These are phyloP conservation scores for Ocimum tenuiflorum DNA, from an alignment of 257 asterid genomes.

Conservation along the genomic window DNA sequence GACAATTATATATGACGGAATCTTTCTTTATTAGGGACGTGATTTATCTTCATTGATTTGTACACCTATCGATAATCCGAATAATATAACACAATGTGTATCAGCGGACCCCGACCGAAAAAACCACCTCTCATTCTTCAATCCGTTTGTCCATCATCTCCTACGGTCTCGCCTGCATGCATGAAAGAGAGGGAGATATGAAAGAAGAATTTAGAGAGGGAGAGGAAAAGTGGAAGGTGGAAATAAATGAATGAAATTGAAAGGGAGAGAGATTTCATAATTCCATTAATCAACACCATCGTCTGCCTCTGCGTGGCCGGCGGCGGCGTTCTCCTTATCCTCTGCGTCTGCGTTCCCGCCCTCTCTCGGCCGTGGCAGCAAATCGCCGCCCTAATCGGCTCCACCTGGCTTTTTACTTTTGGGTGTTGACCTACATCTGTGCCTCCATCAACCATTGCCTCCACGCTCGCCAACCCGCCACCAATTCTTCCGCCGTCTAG, in stretches of 20 bases:
- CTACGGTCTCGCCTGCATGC: conserved; percentile 6
- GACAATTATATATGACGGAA: too few relatives aligned
- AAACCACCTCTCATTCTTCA: conserved; percentile 19
- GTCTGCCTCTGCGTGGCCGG: conserved; percentile 46
- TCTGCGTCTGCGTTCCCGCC: conserved; percentile 38
- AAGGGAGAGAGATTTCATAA: conserved; percentile 38
- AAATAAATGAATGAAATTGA: conserved; percentile 38
- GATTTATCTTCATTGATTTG: too few relatives aligned
- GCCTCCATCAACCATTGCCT: conserved; percentile 39
- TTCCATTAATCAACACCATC: conserved; percentile 44
- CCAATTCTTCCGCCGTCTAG: conserved; percentile 19
- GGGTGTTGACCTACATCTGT: conserved; percentile 52
- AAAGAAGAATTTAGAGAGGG: not conserved
- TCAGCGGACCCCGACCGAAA: too few relatives aligned
- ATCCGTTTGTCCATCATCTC: conserved; percentile 18
- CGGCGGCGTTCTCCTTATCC: conserved; percentile 55
- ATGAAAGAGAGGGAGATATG: not conserved
- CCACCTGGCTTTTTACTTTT: conserved; percentile 70
- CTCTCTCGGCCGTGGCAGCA: conserved; percentile 58
- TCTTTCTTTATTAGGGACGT: too few relatives aligned
- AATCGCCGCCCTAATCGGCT: conserved; percentile 50
- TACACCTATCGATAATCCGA: too few relatives aligned
- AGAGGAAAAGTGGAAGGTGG: not conserved
- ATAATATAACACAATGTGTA: too few relatives aligned
- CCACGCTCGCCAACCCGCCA: conserved; percentile 11